Evolutionary conservation across 2,329 filamentous ascomycete species (phyloP).

Genomic region (Paraconiothyrium sp.): DNA sequence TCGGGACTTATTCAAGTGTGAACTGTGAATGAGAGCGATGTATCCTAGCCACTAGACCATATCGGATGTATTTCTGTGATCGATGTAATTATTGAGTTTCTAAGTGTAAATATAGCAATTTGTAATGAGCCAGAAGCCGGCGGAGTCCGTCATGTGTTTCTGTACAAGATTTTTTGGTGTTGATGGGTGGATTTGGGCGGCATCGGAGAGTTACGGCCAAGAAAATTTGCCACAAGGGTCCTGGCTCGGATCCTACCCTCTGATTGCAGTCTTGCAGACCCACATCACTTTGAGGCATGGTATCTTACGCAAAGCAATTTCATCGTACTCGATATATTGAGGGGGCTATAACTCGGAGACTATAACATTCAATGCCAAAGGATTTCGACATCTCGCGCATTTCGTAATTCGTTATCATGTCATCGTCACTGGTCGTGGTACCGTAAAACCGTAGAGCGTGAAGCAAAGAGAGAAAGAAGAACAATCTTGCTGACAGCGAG

Average conservation of each 20-base stretch:
- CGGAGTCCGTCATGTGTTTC: too few species aligned
- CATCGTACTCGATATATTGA: background rate
- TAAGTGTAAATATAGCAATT: background rate
- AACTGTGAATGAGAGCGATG: constrained; percentile 13
- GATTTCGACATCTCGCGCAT: background rate
- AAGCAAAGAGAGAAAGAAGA: background rate
- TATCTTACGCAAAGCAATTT: background rate
- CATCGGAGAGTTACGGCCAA: constrained; percentile 8
- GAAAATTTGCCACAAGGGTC: background rate
- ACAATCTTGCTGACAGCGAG: background rate
- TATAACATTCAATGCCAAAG: background rate
- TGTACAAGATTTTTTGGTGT: too few species aligned
- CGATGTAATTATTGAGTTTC: background rate
- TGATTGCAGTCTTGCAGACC: background rate
- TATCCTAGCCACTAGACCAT: constrained; percentile 22
- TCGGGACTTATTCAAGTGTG: background rate
- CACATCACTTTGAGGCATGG: background rate
- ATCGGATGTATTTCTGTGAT: constrained; percentile 8
- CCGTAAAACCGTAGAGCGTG: background rate
- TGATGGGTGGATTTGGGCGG: background rate
- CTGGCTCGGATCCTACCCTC: background rate
- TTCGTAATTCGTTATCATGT: background rate
- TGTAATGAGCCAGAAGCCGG: background rate
- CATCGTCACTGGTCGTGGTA: background rate
- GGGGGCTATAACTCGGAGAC: background rate